Evolutionary conservation across 768 basidiomycete genomes (phyloP).

Genomic region (Udeniomyces megalosporus): DNA sequence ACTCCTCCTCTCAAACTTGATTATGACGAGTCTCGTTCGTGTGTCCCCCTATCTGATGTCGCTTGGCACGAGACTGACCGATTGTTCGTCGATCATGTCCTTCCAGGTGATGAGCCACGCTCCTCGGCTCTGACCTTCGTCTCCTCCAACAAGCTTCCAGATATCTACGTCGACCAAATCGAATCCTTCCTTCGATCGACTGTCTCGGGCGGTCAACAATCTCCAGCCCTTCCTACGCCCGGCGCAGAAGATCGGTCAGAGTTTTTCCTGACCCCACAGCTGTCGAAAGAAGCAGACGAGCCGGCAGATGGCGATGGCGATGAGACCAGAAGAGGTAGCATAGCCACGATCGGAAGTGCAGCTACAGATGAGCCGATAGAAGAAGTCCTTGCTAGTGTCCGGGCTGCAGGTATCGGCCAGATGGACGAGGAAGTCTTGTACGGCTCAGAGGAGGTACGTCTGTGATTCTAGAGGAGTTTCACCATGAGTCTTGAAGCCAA

Average conservation of each 20-base stretch:
- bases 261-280: neutral
- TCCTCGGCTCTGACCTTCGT: conserved; percentile 22
- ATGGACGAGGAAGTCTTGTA: neutral
- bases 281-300: neutral
- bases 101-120: conserved; percentile 18
- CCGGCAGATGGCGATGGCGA: neutral
- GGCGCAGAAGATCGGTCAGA: neutral
- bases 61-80: too few species aligned
- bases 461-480: neutral
- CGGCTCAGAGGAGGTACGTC: neutral
- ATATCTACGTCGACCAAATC: conserved; percentile 24
- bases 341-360: neutral
- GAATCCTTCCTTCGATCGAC: conserved; percentile 17
- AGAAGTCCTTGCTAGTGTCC: too few species aligned
- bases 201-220: neutral
- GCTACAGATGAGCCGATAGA: too few species aligned
- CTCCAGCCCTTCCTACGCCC: neutral
- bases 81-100: too few species aligned
- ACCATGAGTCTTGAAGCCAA: too few species aligned
- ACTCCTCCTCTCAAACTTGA: conserved; percentile 20
- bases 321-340: neutral
- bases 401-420: neutral
- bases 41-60: neutral
- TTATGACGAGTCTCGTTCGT: conserved; percentile 16
- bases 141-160: conserved; percentile 19